Percentiles rank a stretch among this genome's conserved stretches.
These are phyloP conservation scores for Ustilago cynodontis DNA, from an alignment of 1,284 basidiomycete genomes.

Conservation along the genomic window DNA sequence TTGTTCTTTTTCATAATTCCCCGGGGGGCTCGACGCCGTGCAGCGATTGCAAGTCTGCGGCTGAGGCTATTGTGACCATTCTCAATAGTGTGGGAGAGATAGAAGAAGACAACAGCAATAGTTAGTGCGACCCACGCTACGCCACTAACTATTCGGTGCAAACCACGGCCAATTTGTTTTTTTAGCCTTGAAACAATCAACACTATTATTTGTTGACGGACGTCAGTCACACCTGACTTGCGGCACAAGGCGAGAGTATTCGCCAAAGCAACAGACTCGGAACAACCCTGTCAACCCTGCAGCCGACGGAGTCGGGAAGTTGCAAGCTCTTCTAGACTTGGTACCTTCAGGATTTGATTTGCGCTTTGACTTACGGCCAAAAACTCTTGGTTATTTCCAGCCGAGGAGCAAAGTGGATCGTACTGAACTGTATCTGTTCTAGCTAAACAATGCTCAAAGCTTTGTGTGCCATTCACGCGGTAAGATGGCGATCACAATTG, in stretches of 20 bases:
- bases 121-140: not conserved
- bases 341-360: not conserved
- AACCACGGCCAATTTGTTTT: not conserved
- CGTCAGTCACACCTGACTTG: constrained; percentile 3
- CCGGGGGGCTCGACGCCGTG: not conserved
- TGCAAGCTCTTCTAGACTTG: not conserved
- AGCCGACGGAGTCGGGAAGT: not conserved
- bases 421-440: not conserved
- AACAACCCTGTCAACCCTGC: not conserved
- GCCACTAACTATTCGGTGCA: constrained; percentile 1
- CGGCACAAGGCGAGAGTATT: not conserved
- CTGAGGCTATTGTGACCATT: not conserved
- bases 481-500: not conserved
- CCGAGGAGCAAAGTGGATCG: not conserved
- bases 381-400: constrained; percentile 1
- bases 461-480: not conserved
- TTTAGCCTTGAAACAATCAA: not conserved
- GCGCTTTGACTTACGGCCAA: not conserved
- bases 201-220: not conserved
- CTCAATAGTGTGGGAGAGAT: not conserved
- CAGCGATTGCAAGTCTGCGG: not conserved
- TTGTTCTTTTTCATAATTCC: too few species aligned
- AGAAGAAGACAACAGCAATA: too few species aligned
- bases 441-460: not conserved
- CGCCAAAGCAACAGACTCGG: not conserved